These are phyloP conservation scores for Epichloe gansuensis DNA, from an alignment of 2,329 filamentous ascomycete species.

Conservation along the genomic window DNA sequence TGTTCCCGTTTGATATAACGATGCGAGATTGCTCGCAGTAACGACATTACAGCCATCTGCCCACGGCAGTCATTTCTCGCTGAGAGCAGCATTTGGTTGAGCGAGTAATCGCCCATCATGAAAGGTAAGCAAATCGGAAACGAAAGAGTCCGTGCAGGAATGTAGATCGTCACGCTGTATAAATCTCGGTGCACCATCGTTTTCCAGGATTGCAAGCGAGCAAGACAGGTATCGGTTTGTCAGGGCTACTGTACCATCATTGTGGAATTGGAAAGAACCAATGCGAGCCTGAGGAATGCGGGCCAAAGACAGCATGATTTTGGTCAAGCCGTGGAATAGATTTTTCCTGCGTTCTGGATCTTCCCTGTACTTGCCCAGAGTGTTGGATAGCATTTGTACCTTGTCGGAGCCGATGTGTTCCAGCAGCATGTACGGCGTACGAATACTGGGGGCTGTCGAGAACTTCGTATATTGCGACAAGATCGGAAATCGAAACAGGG, in stretches of 20 bases:
- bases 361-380: too few species aligned
- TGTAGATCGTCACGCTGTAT: not conserved
- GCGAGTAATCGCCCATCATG: not conserved
- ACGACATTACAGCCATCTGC: not conserved
- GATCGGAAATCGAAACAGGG: too few species aligned
- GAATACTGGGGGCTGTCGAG: too few species aligned
- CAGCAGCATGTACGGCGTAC: too few species aligned
- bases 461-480: too few species aligned
- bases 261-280: not conserved
- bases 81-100: not conserved
- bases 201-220: not conserved
- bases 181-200: not conserved
- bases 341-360: too few species aligned
- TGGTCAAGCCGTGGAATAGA: not conserved
- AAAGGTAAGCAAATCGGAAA: not conserved
- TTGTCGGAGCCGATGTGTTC: too few species aligned
- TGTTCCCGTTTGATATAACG: conserved; percentile 11
- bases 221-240: not conserved
- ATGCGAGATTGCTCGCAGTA: not conserved
- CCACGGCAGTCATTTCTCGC: not conserved
- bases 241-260: not conserved
- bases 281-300: not conserved
- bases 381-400: too few species aligned
- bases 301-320: not conserved
- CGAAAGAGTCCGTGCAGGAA: not conserved